Base-by-base conservation (phyloP, 2,329 filamentous ascomycete species). In the Calonectria multiphialidica region DNA sequence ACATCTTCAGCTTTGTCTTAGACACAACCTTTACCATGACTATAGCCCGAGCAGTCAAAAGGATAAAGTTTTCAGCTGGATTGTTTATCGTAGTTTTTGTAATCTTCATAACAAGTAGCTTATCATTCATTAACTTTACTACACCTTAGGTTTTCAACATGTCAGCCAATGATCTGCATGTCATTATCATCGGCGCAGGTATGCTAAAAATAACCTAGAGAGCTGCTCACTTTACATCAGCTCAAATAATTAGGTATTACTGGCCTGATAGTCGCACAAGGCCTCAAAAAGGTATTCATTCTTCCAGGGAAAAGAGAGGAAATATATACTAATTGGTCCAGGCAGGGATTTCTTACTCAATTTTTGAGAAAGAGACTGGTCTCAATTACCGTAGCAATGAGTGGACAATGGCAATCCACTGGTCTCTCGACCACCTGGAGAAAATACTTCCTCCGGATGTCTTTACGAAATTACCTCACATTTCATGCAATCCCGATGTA, bases 341-440 rank as follows among this genome's bases (percentile, higher is more conserved):
- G 74, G 1, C 72, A 30, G 72, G 74, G 5, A 73, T 76, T 40
- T 64, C 47, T 3, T 72, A 76, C 45, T 74, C 75, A 1, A 76
- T 77, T 55, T 77, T 74, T 16, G 76, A 77, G 42, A 77, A 72
- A 13, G 76, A 77, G 44, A 57, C 50, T 9, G 53, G 53, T 25
- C 67, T 76, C 23, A 77, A 77, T 21, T 76, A 76, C 9, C 75
- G 76, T 28, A 77, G 76, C 69, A 76, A 77, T 74, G 76, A 77
- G 65, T 77, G 73, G 76, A 77, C 75, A 16, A 77, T 77, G 76
- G 76, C 76, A 5, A 76, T 77, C 1, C 75, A 77, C 23, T 77
- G 75, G 76, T 73, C 76, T 23, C 69, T 76, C 0, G 67, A 75
- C 50, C 68, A 62, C 4, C 62, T 77, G 13, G 72, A 74, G 42